A percentile compares a stretch with the other conserved stretches of the same genome.
Evolutionary conservation across 345 rosid species (phyloP).

Genomic region (Physaria fendleri): DNA sequence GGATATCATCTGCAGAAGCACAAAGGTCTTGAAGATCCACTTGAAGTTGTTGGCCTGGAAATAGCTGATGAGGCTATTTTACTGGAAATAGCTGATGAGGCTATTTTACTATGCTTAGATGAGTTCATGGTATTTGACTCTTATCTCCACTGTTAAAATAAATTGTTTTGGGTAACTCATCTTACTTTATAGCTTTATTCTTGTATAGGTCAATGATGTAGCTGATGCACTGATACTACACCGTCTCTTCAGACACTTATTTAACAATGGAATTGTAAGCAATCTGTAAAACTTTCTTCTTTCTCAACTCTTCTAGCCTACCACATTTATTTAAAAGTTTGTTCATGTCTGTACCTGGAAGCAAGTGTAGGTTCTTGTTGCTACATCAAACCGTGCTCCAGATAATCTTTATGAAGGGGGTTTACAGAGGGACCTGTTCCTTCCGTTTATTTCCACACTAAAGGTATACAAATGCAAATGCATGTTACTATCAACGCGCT

Average conservation of each 20-base stretch:
- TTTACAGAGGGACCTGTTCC: constrained; percentile 88
- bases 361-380: constrained; percentile 71
- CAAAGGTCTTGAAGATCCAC: constrained; percentile 93
- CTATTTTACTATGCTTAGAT: constrained; percentile 78
- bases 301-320: constrained; percentile 3
- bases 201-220: constrained; percentile 77
- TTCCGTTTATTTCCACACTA: constrained; percentile 76
- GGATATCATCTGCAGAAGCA: constrained; percentile 54
- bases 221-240: constrained; percentile 95
- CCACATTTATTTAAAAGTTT: constrained; percentile 10
- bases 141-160: not conserved
- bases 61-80: constrained; percentile 83
- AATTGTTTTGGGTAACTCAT: not conserved
- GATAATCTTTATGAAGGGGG: constrained; percentile 92
- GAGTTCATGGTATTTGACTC: constrained; percentile 80
- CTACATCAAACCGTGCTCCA: constrained; percentile 97
- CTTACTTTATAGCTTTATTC: constrained; percentile 8
- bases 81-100: constrained; percentile 84
- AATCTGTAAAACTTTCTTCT: not conserved
- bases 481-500: not conserved
- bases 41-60: constrained; percentile 92
- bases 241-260: constrained; percentile 82
- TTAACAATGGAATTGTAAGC: constrained; percentile 82
- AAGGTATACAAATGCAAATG: constrained; percentile 42
- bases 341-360: constrained; percentile 15